Conservation (phyloP, 176 grass and related monocot species). For the Alloteropsis semialata region DNA sequence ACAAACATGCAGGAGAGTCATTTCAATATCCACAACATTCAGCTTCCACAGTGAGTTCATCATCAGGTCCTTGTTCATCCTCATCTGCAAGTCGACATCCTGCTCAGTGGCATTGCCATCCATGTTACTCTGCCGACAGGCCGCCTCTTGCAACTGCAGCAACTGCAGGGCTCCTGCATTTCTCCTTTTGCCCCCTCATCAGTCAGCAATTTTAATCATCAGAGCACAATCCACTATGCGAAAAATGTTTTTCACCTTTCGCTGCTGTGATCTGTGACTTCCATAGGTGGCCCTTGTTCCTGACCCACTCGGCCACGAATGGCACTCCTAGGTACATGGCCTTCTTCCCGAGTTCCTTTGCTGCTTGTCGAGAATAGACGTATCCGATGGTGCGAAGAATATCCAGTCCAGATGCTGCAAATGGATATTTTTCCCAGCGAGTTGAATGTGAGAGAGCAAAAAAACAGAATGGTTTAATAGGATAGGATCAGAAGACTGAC, state of each 20-base stretch:
- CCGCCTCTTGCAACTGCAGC: slow-evolving; percentile 85
- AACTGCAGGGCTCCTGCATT: slow-evolving; percentile 92
- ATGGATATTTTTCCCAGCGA: slow-evolving; percentile 27
- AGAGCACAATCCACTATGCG: neutral
- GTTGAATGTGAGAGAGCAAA: neutral
- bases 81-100: slow-evolving; percentile 78
- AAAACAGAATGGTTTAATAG: neutral
- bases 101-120: slow-evolving; percentile 54
- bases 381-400: slow-evolving; percentile 93
- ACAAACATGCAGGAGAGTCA: slow-evolving; percentile 91
- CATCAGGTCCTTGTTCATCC: slow-evolving; percentile 96
- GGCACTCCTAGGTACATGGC: slow-evolving; percentile 95
- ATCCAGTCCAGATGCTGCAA: slow-evolving; percentile 71
- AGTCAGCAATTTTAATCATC: slow-evolving; percentile 46
- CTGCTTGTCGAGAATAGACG: slow-evolving; percentile 82
- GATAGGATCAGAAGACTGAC: slow-evolving; percentile 37
- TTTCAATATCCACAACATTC: slow-evolving; percentile 93
- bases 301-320: slow-evolving; percentile 91
- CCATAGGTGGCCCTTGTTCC: slow-evolving; percentile 98
- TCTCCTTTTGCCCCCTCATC: slow-evolving; percentile 48
- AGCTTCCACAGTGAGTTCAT: slow-evolving; percentile 95
- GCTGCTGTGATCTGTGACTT: slow-evolving; percentile 94
- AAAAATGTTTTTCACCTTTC: slow-evolving; percentile 63
- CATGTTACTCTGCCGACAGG: slow-evolving; percentile 73
- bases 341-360: slow-evolving; percentile 97